Evolutionary conservation across 139 green algal genomes (phyloP).

Genomic region (Chlamydomonas incerta): DNA sequence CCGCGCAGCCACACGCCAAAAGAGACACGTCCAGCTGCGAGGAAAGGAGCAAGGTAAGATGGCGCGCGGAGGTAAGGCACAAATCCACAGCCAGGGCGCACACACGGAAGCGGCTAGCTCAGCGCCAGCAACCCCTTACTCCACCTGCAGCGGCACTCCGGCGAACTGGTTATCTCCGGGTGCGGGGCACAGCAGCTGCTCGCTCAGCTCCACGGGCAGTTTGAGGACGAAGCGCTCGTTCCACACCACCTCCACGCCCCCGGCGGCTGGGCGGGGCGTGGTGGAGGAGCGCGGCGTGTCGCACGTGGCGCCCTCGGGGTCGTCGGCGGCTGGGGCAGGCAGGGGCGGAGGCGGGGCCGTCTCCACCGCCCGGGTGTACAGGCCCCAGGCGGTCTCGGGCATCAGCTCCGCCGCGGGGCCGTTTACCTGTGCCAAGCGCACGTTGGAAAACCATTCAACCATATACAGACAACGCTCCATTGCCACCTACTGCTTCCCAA

Average conservation of each 20-base stretch:
- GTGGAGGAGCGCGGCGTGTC: no score
- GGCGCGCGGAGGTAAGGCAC: no score
- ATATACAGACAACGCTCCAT: no score
- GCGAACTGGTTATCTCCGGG: constrained; percentile 63
- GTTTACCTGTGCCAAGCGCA: constrained; percentile 32
- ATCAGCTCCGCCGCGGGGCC: constrained; percentile 45
- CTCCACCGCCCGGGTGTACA: constrained; percentile 52
- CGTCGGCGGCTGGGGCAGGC: no score
- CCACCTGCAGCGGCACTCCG: constrained; percentile 49
- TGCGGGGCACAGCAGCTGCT: constrained; percentile 61
- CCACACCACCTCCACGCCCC: constrained; percentile 49
- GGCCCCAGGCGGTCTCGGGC: constrained; percentile 46
- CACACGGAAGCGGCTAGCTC: no score
- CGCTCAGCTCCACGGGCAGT: constrained; percentile 58
- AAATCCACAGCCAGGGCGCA: no score
- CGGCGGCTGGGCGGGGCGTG: background rate
- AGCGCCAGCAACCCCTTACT: background rate
- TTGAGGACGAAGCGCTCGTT: constrained; percentile 72
- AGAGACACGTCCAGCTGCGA: constrained; percentile 49
- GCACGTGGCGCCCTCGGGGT: background rate
- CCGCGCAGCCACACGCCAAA: constrained; percentile 46
- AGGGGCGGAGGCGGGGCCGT: background rate
- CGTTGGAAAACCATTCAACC: no score
- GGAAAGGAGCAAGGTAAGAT: no score
- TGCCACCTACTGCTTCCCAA: no score